phyloP scores from a whole-genome alignment of 2,329 filamentous ascomycete genomes.

The Fusarium mundagurra region DNA sequence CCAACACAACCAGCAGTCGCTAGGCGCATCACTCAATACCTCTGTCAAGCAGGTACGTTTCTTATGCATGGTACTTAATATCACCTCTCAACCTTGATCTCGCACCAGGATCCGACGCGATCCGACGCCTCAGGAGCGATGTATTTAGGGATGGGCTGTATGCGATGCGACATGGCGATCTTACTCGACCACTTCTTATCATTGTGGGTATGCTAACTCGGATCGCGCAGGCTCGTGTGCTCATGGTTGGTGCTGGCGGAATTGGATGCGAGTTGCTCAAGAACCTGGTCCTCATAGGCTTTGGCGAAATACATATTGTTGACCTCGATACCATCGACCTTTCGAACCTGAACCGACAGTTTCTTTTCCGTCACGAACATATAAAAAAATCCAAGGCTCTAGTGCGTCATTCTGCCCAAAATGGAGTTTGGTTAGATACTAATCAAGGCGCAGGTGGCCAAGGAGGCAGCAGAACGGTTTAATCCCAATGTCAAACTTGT shows the following conservation, averaged over 20 bases:
- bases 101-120: slow-evolving; percentile 6
- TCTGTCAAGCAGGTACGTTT: slow-evolving; percentile 73
- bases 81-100: slow-evolving; percentile 16
- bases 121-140: background rate
- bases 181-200: slow-evolving; percentile 1
- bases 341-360: slow-evolving; percentile 97
- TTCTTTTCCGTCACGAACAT: slow-evolving; percentile 94
- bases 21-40: slow-evolving; percentile 71
- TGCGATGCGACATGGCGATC: background rate
- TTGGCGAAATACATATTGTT: slow-evolving; percentile 92
- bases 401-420: slow-evolving; percentile 60
- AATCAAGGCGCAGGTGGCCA: slow-evolving; percentile 74
- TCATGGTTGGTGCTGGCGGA: slow-evolving; percentile 95
- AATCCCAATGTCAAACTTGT: slow-evolving; percentile 88
- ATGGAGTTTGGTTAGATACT: slow-evolving; percentile 22
- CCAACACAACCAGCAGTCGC: slow-evolving; percentile 70
- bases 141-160: background rate
- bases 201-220: slow-evolving; percentile 25
- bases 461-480: slow-evolving; percentile 89
- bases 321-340: slow-evolving; percentile 98
- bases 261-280: slow-evolving; percentile 98
- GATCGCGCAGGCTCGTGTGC: slow-evolving; percentile 74
- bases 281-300: slow-evolving; percentile 91
- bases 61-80: background rate
- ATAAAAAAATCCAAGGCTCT: slow-evolving; percentile 97